Base-by-base conservation (phyloP, 2,329 filamentous ascomycete species). In the Penicillium sp. region DNA sequence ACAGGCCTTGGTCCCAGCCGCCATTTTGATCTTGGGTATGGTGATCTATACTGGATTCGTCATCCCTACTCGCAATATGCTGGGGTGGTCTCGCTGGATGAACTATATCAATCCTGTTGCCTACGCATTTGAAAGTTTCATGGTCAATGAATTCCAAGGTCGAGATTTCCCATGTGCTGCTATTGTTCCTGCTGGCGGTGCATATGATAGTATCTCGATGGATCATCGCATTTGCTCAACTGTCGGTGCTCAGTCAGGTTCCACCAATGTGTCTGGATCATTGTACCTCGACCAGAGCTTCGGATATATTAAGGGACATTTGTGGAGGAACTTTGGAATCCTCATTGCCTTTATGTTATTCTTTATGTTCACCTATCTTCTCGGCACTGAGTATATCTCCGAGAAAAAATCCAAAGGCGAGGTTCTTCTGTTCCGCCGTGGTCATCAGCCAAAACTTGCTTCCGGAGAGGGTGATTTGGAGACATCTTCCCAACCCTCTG, bases 71-170 rank as follows among this genome's bases (percentile, higher is more conserved):
- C 66, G 65, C 11, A 68, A 93, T 74, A 94, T 91, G 88, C 81
- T 88, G 7, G 83, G 79, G 1, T 96, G 91, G 90, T 89, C 88
- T 65, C 82, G 86, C 59, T 96, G 91, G 91, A 84, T 95, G 60
- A 89, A 88, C 70, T 93, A 90, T 70, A 78, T 94, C 39, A 87
- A 95, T 59, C 90, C 90, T 2, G 82, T 95, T 11, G 85, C 84
- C 1, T 95, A 95, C 62, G 85, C 43, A 3, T 45, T 45, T 31
- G 43, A 45, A 45, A 45, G 43, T 5, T 45, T 45, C 1, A 45
- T 45, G 43, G 43, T 45, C 25, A 45, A 45, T 15, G 43, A 45
- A 45, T 45, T 45, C 25, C 43, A 31, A 4, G n/a, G 13, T 45
- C 43, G 43, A 8, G 1, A 29, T 19, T 45, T 45, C 10, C 9